Evolutionary conservation across 2,329 filamentous ascomycete species (phyloP).

Genomic region (Pyrenophora seminiperda): DNA sequence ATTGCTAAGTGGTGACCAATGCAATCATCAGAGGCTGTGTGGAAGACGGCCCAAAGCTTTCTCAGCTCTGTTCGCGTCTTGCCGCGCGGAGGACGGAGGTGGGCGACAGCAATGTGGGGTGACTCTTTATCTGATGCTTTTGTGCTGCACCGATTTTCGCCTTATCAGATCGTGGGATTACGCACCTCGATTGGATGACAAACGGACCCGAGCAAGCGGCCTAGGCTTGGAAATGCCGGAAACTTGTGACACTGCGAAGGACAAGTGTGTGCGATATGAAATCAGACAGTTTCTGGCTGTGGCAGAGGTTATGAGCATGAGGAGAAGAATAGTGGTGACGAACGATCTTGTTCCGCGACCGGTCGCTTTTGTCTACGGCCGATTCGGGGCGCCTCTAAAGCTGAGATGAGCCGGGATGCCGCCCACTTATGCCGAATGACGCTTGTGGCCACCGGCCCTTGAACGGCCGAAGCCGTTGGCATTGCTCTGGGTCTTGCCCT

Average conservation of each 20-base stretch:
- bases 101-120: constrained; percentile 7
- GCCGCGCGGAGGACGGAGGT: constrained; percentile 6
- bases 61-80: constrained; percentile 3
- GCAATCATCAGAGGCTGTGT: not conserved
- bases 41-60: not conserved
- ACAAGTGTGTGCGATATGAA: not conserved
- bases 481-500: constrained; percentile 4
- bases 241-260: constrained; percentile 19
- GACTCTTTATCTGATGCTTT: constrained; percentile 17
- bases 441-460: not conserved
- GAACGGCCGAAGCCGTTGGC: constrained; percentile 9
- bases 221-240: constrained; percentile 11
- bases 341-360: constrained; percentile 11
- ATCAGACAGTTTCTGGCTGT: constrained; percentile 5
- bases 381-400: constrained; percentile 14
- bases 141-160: constrained; percentile 15
- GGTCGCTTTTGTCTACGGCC: constrained; percentile 12
- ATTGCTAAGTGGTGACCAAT: not conserved
- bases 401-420: constrained; percentile 15
- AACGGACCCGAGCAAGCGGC: constrained; percentile 22
- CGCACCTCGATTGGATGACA: constrained; percentile 26
- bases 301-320: constrained; percentile 9
- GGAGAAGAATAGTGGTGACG: constrained; percentile 21
- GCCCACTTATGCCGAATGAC: constrained; percentile 14
- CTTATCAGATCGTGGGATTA: constrained; percentile 39